Percentiles rank a stretch among this genome's conserved stretches.
phyloP scores from a whole-genome alignment of 352 stramenopile genomes.

The Pythium periplocum region DNA sequence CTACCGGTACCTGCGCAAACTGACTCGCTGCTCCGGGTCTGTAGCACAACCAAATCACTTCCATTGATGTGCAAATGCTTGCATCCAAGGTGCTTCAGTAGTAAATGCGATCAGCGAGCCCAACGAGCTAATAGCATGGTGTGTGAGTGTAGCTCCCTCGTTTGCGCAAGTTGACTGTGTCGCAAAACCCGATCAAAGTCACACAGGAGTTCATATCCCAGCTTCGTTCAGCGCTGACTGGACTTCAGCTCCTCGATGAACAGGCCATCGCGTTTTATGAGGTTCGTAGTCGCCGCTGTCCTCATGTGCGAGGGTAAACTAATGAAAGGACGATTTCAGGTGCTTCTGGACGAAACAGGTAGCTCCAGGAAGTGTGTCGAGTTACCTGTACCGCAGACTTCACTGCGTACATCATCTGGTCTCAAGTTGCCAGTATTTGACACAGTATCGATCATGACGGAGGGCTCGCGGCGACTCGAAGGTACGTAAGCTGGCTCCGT shows the following conservation, averaged over 20 bases:
- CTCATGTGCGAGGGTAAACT: neutral
- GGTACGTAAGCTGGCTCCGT: conserved; percentile 1
- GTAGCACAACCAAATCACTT: conserved; percentile 46
- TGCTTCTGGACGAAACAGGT: too few species aligned
- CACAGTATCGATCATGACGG: conserved; percentile 6
- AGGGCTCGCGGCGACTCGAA: conserved; percentile 7
- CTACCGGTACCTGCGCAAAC: too few species aligned
- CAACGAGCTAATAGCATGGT: neutral
- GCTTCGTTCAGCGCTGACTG: conserved; percentile 27
- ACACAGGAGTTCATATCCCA: too few species aligned
- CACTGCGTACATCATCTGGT: too few species aligned
- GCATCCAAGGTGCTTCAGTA: conserved; percentile 19
- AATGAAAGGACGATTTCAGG: too few species aligned
- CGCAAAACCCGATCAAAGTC: too few species aligned
- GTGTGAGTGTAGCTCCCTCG: conserved; percentile 23
- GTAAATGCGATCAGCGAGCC: too few species aligned
- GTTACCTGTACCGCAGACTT: too few species aligned
- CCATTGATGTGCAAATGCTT: conserved; percentile 36
- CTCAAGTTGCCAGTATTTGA: conserved; percentile 10
- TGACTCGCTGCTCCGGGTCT: too few species aligned
- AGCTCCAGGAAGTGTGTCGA: too few species aligned
- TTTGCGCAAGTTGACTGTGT: too few species aligned
- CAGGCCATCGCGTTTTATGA: conserved; percentile 41
- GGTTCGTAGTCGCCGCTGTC: conserved; percentile 1
- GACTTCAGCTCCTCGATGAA: conserved; percentile 47